These are phyloP conservation scores for Phytopythium chamaehyphon DNA, from an alignment of 352 stramenopile genomes.

Conservation along the genomic window DNA sequence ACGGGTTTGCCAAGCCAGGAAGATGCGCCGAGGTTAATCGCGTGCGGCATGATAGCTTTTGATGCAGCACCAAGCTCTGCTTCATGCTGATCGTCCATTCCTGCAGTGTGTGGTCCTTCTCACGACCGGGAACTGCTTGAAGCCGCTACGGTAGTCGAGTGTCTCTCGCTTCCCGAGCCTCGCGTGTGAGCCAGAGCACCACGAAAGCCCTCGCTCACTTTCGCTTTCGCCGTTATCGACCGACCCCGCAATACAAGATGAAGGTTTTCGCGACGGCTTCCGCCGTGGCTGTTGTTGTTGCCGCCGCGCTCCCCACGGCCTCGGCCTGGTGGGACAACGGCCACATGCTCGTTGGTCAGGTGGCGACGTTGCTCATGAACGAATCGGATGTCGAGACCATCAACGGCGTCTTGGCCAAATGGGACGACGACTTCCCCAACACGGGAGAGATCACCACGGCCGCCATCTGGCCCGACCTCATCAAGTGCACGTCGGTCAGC, in stretches of 20 bases:
- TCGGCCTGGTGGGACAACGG: conserved; percentile 60
- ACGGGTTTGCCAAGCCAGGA: too few species aligned
- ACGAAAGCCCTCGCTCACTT: not conserved
- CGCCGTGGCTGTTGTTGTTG: conserved; percentile 4
- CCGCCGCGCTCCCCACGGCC: conserved; percentile 12
- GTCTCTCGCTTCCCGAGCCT: too few species aligned
- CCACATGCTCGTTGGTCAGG: conserved; percentile 56
- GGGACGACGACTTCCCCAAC: conserved; percentile 57
- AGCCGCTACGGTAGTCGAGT: too few species aligned
- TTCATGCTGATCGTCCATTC: too few species aligned
- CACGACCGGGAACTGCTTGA: too few species aligned
- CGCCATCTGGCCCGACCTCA: conserved; percentile 51
- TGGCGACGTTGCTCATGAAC: conserved; percentile 48
- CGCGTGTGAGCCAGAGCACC: too few species aligned
- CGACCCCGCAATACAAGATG: conserved; percentile 10
- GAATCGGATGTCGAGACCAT: conserved; percentile 40
- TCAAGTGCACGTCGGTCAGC: conserved; percentile 48
- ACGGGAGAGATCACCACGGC: conserved; percentile 38
- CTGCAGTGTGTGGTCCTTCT: too few species aligned
- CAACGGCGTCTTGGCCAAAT: conserved; percentile 35
- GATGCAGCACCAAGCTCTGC: too few species aligned
- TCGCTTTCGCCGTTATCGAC: not conserved
- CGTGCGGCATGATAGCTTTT: too few species aligned
- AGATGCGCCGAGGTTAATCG: too few species aligned
- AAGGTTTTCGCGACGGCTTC: conserved; percentile 24